phyloP scores from a whole-genome alignment of 257 asterid genomes.

The Solanum commersonii region DNA sequence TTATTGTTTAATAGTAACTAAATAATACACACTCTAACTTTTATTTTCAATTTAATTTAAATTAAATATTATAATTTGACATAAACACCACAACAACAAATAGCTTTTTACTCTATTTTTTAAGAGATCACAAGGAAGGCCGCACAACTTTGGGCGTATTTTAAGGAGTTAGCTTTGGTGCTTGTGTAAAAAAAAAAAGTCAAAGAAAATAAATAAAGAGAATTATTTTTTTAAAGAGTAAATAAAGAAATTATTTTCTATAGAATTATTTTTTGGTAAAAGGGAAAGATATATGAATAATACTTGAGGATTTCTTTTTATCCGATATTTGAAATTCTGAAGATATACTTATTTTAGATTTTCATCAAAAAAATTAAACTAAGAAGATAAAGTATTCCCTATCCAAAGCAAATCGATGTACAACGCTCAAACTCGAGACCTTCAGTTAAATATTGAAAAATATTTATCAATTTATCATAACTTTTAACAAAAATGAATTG shows the following conservation, averaged over 20 bases:
- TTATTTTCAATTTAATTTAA: not conserved
- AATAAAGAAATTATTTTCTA: too few species aligned
- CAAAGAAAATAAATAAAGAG: not conserved
- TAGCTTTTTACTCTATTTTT: too few species aligned
- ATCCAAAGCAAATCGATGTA: not conserved
- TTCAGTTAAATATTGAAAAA: too few species aligned
- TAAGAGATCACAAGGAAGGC: not conserved
- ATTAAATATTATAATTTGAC: not conserved
- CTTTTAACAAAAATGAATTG: too few species aligned
- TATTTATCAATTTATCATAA: too few species aligned
- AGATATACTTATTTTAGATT: too few species aligned
- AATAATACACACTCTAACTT: not conserved
- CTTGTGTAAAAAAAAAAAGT: not conserved
- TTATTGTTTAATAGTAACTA: not conserved
- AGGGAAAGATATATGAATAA: too few species aligned
- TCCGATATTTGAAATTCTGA: too few species aligned
- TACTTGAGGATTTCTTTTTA: not conserved
- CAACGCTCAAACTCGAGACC: accelerated
- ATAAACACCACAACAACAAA: too few species aligned
- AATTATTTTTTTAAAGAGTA: not conserved
- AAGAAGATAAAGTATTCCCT: too few species aligned
- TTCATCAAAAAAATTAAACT: too few species aligned
- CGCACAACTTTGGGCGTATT: not conserved
- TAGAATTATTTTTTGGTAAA: too few species aligned
- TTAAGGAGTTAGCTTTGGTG: not conserved